Evolutionary conservation across 768 basidiomycete genomes (phyloP).

Genomic region (Sarcomyxa edulis): DNA sequence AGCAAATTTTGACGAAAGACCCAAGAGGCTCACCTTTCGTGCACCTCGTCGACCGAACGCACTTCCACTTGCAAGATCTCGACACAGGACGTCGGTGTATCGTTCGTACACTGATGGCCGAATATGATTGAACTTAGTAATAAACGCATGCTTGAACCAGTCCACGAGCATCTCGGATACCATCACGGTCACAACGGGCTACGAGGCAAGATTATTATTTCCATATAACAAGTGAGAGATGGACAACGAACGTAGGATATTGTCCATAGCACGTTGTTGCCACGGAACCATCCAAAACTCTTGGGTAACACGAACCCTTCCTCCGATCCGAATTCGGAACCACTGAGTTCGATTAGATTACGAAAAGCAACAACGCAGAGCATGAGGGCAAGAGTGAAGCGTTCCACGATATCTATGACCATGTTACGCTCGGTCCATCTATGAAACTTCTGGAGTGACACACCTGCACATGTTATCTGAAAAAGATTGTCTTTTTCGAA

Average conservation of each 20-base stretch:
- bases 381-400: conserved; percentile 91
- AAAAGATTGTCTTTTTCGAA: conserved; percentile 99
- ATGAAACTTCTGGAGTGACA: conserved; percentile 10
- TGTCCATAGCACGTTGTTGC: conserved; percentile 76
- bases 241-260: conserved; percentile 74
- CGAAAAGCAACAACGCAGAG: conserved; percentile 86
- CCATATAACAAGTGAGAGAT: conserved; percentile 1
- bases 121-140: conserved; percentile 99
- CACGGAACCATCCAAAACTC: conserved; percentile 81
- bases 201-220: conserved; percentile 1
- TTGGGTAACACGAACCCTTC: conserved; percentile 72
- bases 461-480: conserved; percentile 96
- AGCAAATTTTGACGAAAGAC: not conserved
- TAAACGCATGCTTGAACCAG: conserved; percentile 99
- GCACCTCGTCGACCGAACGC: conserved; percentile 61
- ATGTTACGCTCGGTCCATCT: not conserved
- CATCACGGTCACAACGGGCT: conserved; percentile 93
- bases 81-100: conserved; percentile 92
- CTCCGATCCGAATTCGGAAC: conserved; percentile 79
- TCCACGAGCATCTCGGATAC: conserved; percentile 92
- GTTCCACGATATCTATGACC: conserved; percentile 88
- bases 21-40: conserved; percentile 51
- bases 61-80: conserved; percentile 81
- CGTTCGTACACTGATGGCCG: conserved; percentile 92
- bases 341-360: conserved; percentile 91